Evolutionary conservation across 805 yeast species (phyloP), one percentile per base, ranked within the genome.

Genomic region (Blastobotrys americana): DNA sequence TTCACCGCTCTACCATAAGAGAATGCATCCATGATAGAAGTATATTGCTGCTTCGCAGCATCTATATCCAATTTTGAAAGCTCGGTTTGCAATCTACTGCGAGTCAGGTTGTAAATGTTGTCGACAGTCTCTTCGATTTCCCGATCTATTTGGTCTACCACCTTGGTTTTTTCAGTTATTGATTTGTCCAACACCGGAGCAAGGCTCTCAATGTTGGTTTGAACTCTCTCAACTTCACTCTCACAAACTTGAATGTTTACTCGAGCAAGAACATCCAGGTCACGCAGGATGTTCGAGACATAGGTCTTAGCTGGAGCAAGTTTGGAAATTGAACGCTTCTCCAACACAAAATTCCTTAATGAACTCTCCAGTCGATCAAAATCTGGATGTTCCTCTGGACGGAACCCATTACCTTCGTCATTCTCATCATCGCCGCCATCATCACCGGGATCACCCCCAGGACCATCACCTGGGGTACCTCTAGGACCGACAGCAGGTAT

Each of bases 301-400:
- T 84, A 93, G n/a, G 82, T 89, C 58, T 88, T 87, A 0, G 96
- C 97, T 0, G 99, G 99, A 28, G 86, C 74, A 10, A 93, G 69
- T 60, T 93, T 93, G 0, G 97, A 88, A 8, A 84, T 63, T 0
- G 96, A 79, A 56, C 98, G 75, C 56, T 89, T 93, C 53, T 90
- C 95, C 18, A 93, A 70, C 3, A 93, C 80, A 61, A 93, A 93
- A 52, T 80, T 80, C 43, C 97, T 74, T 46, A 93, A 69, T 2
- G 95, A 80, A 5, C 85, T 83, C 56, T 93, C 97, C 45, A 93
- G 68, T 41, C 76, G 78, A 55, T 86, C 96, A 59, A 90, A 88
- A 34, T 65, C 61, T 39, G 68, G 61, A 19, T 61, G 55, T 4
- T 60, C 58, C 31, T 60, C 56, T 37, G 64, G 54, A 18, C 57